Evolutionary conservation across 2,329 filamentous ascomycete genomes (phyloP).

Genomic region (Aphanoascus verrucosus): DNA sequence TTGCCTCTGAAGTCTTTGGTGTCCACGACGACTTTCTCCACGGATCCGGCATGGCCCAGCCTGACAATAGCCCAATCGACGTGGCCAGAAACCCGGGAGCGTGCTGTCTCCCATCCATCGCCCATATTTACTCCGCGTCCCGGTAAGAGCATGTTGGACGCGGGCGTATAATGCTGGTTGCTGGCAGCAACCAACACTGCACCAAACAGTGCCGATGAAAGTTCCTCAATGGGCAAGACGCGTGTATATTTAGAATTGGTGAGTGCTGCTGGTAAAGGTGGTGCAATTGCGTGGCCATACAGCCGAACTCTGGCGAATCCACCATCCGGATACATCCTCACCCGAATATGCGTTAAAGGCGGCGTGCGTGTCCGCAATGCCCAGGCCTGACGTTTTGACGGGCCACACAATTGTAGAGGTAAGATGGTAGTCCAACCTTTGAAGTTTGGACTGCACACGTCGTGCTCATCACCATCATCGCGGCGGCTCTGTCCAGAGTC

Average conservation of each 20-base stretch:
- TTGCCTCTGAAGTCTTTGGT: constrained; percentile 39
- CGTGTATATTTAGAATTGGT: not conserved
- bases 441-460: constrained; percentile 27
- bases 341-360: constrained; percentile 35
- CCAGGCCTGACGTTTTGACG: constrained; percentile 36
- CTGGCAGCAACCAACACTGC: constrained; percentile 32
- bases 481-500: no score
- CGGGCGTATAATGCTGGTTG: constrained; percentile 35
- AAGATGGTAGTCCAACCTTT: constrained; percentile 32
- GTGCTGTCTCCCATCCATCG: constrained; percentile 37
- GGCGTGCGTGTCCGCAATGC: constrained; percentile 23
- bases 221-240: constrained; percentile 25
- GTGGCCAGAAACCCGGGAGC: constrained; percentile 31
- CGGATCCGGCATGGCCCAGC: constrained; percentile 31
- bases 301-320: constrained; percentile 35
- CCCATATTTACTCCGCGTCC: constrained; percentile 38
- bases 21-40: constrained; percentile 33
- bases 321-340: constrained; percentile 39
- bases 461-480: constrained; percentile 6
- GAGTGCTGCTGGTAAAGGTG: constrained; percentile 17
- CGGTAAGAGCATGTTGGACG: constrained; percentile 32
- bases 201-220: constrained; percentile 33
- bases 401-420: constrained; percentile 30
- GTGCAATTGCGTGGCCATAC: constrained; percentile 34
- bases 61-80: constrained; percentile 35